Evolutionary conservation across 345 rosid genomes (phyloP), one percentile per base, ranked within the genome.

Genomic region (Abelmoschus esculentus): DNA sequence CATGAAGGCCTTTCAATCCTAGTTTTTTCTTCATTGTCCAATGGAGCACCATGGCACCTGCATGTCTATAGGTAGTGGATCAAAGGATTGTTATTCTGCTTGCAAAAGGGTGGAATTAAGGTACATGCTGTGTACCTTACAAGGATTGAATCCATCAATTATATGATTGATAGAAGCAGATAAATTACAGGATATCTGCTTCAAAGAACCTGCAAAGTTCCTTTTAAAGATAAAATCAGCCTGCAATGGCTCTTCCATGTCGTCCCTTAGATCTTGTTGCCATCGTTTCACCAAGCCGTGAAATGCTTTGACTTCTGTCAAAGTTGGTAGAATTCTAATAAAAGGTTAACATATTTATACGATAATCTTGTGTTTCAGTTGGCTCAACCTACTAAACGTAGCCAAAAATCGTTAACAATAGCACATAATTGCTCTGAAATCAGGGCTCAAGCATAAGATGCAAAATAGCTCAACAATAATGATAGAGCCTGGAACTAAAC

Each of bases 241-340:
- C 77, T 78, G 89, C 57, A 86, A 31, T 60, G 84, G 81, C 61
- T 89, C 90, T 75, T 86, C 96, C 80, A 72, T 76, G 52, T 93
- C 96, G 70, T 90, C 93, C 71, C 81, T 84, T 36, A 93, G 49
- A 71, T 89, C 88, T 76, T 78, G 91, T 31, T 90, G 86, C 98
- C 97, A 93, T 74, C 76, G 74, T 79, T 82, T 90, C 67, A 79
- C 82, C 82, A 93, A 78, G 73, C 96, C 84, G 75, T 83, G 86
- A 80, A 87, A 80, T 70, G 80, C 76, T 71, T 80, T 82, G 50
- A 70, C 66, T 67, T 89, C 98, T 93, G 88, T 66, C 79, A 61
- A 67, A 67, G 61, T 73, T 70, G 10, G 38, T 61, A 42, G 57
- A 18, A 70, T 47, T 52, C 70, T 62, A 66, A 3, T 15, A 22